Conservation (phyloP, 331 rosid genomes). For the Prunus yedoensis region DNA sequence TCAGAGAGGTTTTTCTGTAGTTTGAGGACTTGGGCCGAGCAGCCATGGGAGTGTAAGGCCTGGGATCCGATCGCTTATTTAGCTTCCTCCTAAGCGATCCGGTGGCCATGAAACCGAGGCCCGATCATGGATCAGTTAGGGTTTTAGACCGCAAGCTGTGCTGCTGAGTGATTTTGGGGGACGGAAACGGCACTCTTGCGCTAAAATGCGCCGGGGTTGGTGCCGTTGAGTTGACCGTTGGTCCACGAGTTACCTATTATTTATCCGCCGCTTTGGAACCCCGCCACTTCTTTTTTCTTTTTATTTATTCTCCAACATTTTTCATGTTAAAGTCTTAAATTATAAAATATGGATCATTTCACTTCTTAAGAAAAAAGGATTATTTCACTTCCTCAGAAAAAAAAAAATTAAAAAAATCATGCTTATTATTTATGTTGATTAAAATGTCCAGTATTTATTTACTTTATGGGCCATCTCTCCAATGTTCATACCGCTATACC, state of each 20-base stretch:
- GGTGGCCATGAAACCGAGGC: slow-evolving; percentile 41
- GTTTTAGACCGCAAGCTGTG: neutral
- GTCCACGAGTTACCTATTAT: too few relatives aligned
- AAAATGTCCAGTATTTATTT: too few relatives aligned
- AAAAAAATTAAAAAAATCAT: too few relatives aligned
- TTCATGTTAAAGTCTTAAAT: too few relatives aligned
- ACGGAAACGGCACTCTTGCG: neutral
- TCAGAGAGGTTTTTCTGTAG: slow-evolving; percentile 15
- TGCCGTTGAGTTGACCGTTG: neutral
- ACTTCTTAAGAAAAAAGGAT: too few relatives aligned
- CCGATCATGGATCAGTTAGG: slow-evolving; percentile 3
- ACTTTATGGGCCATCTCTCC: neutral
- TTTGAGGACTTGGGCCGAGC: slow-evolving; percentile 27
- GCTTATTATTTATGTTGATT: too few relatives aligned
- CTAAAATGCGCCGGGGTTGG: slow-evolving; percentile 12
- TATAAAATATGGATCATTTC: too few relatives aligned
- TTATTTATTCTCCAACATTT: too few relatives aligned
- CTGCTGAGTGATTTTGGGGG: neutral
- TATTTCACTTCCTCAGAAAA: too few relatives aligned
- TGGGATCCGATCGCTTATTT: slow-evolving; percentile 28
- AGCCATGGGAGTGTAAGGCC: slow-evolving; percentile 44
- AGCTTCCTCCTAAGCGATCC: slow-evolving; percentile 52
- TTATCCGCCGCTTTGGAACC: too few relatives aligned
- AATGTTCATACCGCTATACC: too few relatives aligned
- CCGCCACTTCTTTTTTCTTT: too few relatives aligned